Conservation (phyloP, 768 basidiomycete genomes). For the Termitomyces sp. region DNA sequence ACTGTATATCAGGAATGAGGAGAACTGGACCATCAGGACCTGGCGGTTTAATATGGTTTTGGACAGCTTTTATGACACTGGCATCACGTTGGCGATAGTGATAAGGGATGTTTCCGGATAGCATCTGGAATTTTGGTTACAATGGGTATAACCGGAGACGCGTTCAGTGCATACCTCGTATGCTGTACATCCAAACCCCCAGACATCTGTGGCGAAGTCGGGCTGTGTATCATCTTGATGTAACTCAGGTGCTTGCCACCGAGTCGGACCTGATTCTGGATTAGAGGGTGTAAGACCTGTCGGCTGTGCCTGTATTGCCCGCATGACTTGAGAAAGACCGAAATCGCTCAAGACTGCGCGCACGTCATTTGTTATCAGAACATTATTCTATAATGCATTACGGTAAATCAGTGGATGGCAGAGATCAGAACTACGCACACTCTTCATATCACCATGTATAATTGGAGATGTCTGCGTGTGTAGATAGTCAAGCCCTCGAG, state of each 20-base stretch:
- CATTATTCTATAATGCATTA: constrained; percentile 32
- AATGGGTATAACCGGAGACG: neutral
- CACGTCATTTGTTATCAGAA: constrained; percentile 38
- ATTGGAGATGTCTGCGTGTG: constrained; percentile 37
- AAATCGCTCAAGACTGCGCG: constrained; percentile 42
- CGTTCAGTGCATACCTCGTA: constrained; percentile 22
- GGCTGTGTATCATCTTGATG: constrained; percentile 26
- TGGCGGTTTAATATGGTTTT: constrained; percentile 9
- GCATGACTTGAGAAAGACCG: constrained; percentile 34
- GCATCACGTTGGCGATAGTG: constrained; percentile 10
- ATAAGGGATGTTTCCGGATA: constrained; percentile 12
- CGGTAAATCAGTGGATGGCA: neutral
- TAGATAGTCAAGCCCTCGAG: constrained; percentile 38
- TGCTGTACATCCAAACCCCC: constrained; percentile 33
- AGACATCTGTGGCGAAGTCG: constrained; percentile 25
- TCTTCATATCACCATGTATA: constrained; percentile 26
- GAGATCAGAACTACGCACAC: constrained; percentile 14
- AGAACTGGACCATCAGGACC: constrained; percentile 3
- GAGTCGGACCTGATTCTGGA: constrained; percentile 24
- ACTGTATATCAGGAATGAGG: neutral
- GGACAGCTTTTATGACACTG: constrained; percentile 8
- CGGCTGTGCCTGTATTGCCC: constrained; percentile 21
- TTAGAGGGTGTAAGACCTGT: constrained; percentile 26
- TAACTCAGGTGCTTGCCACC: constrained; percentile 32
- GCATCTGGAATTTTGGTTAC: neutral